Evolutionary conservation across 208 protist genomes (phyloP).

Genomic region (Leishmania turanica): DNA sequence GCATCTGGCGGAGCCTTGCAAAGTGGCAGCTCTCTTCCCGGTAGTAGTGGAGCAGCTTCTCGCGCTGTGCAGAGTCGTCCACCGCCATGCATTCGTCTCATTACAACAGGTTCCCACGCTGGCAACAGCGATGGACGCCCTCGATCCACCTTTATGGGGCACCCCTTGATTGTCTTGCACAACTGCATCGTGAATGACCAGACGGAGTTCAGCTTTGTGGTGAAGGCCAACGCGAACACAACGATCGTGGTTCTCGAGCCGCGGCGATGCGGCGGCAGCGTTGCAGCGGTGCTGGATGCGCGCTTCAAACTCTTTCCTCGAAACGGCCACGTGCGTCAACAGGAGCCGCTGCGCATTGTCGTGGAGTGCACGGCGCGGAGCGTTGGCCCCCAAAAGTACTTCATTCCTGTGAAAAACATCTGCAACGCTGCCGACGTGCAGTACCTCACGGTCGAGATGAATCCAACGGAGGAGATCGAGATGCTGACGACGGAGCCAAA

Average conservation of each 20-base stretch:
- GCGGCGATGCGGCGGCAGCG: constrained; percentile 49
- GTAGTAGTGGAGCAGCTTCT: background rate
- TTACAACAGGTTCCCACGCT: background rate
- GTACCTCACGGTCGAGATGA: constrained; percentile 79
- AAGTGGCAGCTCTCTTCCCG: background rate
- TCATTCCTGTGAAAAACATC: constrained; percentile 85
- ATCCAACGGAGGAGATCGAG: constrained; percentile 69
- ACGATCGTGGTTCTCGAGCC: constrained; percentile 83
- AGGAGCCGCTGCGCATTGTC: constrained; percentile 63
- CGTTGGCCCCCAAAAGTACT: constrained; percentile 81
- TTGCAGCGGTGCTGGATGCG: constrained; percentile 56
- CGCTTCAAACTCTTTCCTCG: constrained; percentile 82
- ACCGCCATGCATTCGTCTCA: constrained; percentile 17
- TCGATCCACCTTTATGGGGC: constrained; percentile 63
- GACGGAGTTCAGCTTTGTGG: constrained; percentile 70
- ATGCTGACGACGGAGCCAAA: constrained; percentile 66
- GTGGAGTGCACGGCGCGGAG: constrained; percentile 79
- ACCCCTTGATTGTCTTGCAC: constrained; percentile 62
- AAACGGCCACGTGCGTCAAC: constrained; percentile 50
- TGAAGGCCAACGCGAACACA: constrained; percentile 50
- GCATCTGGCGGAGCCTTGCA: background rate
- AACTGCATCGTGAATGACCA: constrained; percentile 79
- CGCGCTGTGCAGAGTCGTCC: constrained; percentile 13
- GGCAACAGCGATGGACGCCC: background rate
- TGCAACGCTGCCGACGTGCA: constrained; percentile 62